phyloP scores from a whole-genome alignment of 768 basidiomycete species.

The Cystofilobasidium bisporidii region DNA sequence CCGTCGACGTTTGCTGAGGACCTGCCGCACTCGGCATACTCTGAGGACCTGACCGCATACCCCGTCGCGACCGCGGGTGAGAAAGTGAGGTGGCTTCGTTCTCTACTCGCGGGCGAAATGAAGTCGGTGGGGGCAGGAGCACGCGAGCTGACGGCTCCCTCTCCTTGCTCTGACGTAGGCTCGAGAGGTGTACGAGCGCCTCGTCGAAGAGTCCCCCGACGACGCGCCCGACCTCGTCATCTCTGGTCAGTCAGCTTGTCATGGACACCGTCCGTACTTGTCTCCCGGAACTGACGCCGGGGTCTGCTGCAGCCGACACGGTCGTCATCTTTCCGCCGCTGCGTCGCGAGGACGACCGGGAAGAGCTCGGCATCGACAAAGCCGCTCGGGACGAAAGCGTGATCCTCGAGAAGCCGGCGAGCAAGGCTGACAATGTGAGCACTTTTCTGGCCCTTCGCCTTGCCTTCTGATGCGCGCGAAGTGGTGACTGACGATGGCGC shows the following conservation, averaged over 20 bases:
- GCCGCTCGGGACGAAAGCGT: slow-evolving; percentile 40
- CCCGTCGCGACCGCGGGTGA: slow-evolving; percentile 65
- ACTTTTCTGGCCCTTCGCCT: too few species aligned
- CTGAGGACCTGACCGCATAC: slow-evolving; percentile 59
- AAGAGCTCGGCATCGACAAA: slow-evolving; percentile 17
- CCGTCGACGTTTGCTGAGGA: slow-evolving; percentile 75
- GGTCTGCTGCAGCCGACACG: slow-evolving; percentile 63
- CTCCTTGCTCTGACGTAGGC: slow-evolving; percentile 44
- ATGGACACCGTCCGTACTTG: too few species aligned
- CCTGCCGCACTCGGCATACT: slow-evolving; percentile 55
- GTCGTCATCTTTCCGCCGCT: slow-evolving; percentile 68
- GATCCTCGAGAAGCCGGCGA: slow-evolving; percentile 76
- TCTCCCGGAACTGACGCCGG: too few species aligned
- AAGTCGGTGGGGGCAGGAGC: too few species aligned
- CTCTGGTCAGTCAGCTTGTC: slow-evolving; percentile 47
- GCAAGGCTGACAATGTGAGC: slow-evolving; percentile 53
- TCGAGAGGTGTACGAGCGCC: slow-evolving; percentile 73
- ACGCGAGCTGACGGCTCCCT: too few species aligned
- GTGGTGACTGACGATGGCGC: background rate
- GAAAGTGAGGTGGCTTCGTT: slow-evolving; percentile 50
- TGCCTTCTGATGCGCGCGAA: background rate
- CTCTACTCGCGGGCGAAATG: too few species aligned
- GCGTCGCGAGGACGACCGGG: slow-evolving; percentile 33
- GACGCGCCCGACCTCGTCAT: slow-evolving; percentile 73
- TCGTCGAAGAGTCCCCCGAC: slow-evolving; percentile 60